A percentile compares a stretch with the other conserved stretches of the same genome.
Evolutionary conservation across 352 stramenopile species (phyloP).

Genomic region (Globisporangium acanthophoron): DNA sequence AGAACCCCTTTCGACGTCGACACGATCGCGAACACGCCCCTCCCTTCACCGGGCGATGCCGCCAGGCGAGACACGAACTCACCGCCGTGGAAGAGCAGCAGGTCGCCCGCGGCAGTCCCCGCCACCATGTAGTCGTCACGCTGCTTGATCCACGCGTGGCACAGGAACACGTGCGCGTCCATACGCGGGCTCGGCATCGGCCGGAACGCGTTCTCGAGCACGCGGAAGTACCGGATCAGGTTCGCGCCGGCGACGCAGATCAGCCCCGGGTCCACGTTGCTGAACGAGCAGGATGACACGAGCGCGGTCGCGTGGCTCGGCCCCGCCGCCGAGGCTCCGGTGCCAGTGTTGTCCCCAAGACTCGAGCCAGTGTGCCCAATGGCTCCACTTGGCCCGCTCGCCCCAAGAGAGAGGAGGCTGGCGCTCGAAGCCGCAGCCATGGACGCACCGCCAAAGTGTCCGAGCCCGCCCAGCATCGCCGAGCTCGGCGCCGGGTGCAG

Average conservation of each 20-base stretch:
- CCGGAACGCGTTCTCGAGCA: slow-evolving; percentile 85
- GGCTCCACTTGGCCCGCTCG: not conserved
- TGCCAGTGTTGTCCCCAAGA: not conserved
- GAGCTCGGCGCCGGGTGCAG: slow-evolving; percentile 38
- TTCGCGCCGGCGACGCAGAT: slow-evolving; percentile 79
- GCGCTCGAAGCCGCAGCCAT: slow-evolving; percentile 19
- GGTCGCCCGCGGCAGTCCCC: slow-evolving; percentile 71
- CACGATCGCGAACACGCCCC: slow-evolving; percentile 48
- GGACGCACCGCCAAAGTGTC: slow-evolving; percentile 21
- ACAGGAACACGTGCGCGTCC: slow-evolving; percentile 67
- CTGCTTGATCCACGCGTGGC: slow-evolving; percentile 88
- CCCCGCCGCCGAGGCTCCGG: not conserved
- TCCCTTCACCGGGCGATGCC: slow-evolving; percentile 45
- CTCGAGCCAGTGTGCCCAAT: not conserved
- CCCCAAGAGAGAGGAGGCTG: slow-evolving; percentile 17
- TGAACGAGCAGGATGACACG: slow-evolving; percentile 84
- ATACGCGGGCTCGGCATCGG: slow-evolving; percentile 79
- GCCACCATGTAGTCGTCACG: slow-evolving; percentile 86
- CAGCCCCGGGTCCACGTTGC: slow-evolving; percentile 83
- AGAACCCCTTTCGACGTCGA: slow-evolving; percentile 75
- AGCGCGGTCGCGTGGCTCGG: slow-evolving; percentile 11
- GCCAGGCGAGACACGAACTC: slow-evolving; percentile 57
- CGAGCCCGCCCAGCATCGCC: slow-evolving; percentile 25
- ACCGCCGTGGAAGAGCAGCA: slow-evolving; percentile 85
- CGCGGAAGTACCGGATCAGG: slow-evolving; percentile 87